Percentiles rank a stretch among this genome's conserved stretches.
phyloP scores from a whole-genome alignment of 345 rosid genomes.

The Camelina neglecta region DNA sequence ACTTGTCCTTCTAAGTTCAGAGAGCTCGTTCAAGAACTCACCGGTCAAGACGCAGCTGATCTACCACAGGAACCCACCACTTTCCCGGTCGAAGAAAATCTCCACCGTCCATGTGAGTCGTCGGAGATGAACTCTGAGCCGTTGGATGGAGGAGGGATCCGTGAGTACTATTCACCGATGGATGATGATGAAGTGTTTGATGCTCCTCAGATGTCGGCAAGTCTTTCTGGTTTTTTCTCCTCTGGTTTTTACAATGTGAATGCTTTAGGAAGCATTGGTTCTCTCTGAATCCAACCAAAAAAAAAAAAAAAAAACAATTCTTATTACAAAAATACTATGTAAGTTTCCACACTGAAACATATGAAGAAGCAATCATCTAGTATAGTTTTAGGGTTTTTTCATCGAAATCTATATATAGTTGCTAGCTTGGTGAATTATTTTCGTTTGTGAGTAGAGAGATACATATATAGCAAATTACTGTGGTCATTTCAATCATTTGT shows the following conservation, averaged over 20 bases:
- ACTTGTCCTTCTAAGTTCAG: slow-evolving; percentile 76
- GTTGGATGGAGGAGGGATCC: slow-evolving; percentile 9
- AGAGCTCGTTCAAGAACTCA: slow-evolving; percentile 84
- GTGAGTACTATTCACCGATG: slow-evolving; percentile 42
- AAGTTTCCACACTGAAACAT: background rate
- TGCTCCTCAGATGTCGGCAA: slow-evolving; percentile 39
- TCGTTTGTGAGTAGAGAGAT: slow-evolving; percentile 16
- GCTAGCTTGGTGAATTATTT: background rate
- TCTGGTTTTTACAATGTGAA: slow-evolving; percentile 42
- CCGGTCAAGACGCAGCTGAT: slow-evolving; percentile 77
- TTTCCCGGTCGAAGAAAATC: slow-evolving; percentile 29
- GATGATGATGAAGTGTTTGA: slow-evolving; percentile 31
- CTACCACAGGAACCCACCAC: slow-evolving; percentile 29
- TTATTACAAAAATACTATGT: background rate
- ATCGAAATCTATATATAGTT: slow-evolving; percentile 19
- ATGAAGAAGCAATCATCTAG: slow-evolving; percentile 13
- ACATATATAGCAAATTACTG: background rate
- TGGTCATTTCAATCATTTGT: background rate
- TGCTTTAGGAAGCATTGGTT: slow-evolving; percentile 43
- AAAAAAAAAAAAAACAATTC: background rate
- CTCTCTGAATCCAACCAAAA: slow-evolving; percentile 21
- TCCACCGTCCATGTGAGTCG: background rate
- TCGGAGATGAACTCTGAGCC: slow-evolving; percentile 34
- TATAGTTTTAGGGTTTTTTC: slow-evolving; percentile 40
- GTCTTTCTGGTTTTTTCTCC: slow-evolving; percentile 42